Base-by-base conservation (phyloP, 2,329 filamentous ascomycete genomes). In the Diaporthe ilicicola region DNA sequence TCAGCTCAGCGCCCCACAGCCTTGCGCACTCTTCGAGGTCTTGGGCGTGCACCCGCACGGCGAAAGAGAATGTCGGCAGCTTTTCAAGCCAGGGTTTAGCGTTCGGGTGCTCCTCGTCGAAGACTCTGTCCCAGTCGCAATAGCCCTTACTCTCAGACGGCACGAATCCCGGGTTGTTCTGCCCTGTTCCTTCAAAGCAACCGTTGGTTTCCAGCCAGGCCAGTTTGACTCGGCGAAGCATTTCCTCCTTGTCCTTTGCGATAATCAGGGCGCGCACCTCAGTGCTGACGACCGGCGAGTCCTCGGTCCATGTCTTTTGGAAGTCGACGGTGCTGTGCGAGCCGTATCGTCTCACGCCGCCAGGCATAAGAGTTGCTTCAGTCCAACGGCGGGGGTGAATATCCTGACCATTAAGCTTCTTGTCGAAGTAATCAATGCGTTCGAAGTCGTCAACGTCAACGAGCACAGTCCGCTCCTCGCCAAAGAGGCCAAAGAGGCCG, bases 341-440 rank as follows among this genome's bases (percentile, higher is more conserved):
- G 8, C 55, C 29, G 34, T 61, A 44, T 8, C 55, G 37, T 10
- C 37, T 61, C 3, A 61, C 24, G 17, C 55, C 55, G 2, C 24
- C 17, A 0, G 13, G 15, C 34, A 8, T 15, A 12, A 0, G 12
- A 0, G 2, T 22, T 1, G 15, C 4, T 10, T 12, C n/a, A n/a
- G n/a, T n/a, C n/a, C n/a, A n/a, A n/a, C n/a, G n/a, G 13, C 22
- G n/a, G 2, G 7, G 3, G 22, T 32, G n/a, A 1, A 29, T 12
- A 8, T 12, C 54, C 13, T 42, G 6, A 17, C 55, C 37, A 9
- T 61, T 44, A 4, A 61, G 22, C 2, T 61, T 61, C 9, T 4
- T 44, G 24, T 29, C 55, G 15, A 61, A 61, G 24, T n/a, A 44
- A 17, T 44, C 37, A 15, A 61, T 44, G 4, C 15, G 34, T 29